Evolutionary conservation across 441 rosid species (phyloP), one percentile per base, ranked within the genome.

Genomic region (Erodium chrysanthum): DNA sequence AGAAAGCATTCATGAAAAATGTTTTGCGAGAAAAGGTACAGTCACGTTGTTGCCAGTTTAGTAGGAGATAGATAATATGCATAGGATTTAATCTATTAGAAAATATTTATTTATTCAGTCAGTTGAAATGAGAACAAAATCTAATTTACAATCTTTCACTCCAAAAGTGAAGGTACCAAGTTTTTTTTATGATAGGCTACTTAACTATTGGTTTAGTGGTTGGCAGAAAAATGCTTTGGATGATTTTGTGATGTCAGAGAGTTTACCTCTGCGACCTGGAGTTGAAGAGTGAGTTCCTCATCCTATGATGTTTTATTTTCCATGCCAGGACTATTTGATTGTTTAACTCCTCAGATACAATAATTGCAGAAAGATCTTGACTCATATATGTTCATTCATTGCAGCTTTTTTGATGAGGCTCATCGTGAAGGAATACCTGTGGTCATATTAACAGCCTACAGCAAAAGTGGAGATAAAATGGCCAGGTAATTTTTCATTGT

Each of bases 181-280:
- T 44, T 35, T 75, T 61, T 22, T 20, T 35, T 18, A 4, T 61
- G 63, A 7, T 25, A 54, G 71, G 37, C 68, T 61, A 44, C 72
- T 76, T 52, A 80, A 69, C 25, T 46, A 33, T 67, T 73, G 21
- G 63, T 61, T 69, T 46, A 48, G 54, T 79, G 76, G 48, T 79
- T 78, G 79, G 65, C 88, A 87, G 97, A 88, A 86, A 86, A 84
- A 67, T 74, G 97, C 94, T 6, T 61, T 87, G 83, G 80, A 83
- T 77, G 92, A 88, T 73, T 78, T 87, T 70, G 66, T 88, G 77
- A 74, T 75, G 75, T 78, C 95, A 8, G 74, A 87, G 81, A 80
- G 77, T 77, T 70, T 88, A 78, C 85, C 90, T 73, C 77, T 92
- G 73, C 89, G 92, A 68, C 89, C 98, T 74, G 98, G 96, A 72